Evolutionary conservation across 371 early-diverging fungal species (phyloP).

Genomic region (Circinella umbellata): DNA sequence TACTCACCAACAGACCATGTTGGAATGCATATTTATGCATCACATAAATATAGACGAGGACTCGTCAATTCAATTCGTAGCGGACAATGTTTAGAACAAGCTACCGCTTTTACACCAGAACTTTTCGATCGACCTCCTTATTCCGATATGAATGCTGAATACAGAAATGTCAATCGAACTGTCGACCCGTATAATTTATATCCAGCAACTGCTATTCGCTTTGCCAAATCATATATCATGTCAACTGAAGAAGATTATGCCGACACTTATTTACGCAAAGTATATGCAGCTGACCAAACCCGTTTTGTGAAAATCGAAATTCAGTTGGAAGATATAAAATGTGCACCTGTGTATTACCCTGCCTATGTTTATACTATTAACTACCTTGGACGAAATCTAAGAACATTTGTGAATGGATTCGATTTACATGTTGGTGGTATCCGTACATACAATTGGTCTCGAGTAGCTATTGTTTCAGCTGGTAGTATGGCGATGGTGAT

Average conservation of each 20-base stretch:
- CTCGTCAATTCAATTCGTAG: conserved; percentile 58
- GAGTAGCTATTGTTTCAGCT: conserved; percentile 58
- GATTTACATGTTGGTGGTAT: conserved; percentile 60
- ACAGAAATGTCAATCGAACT: conserved; percentile 31
- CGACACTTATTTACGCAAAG: conserved; percentile 51
- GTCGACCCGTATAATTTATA: conserved; percentile 61
- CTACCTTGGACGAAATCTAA: conserved; percentile 54
- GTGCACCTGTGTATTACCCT: conserved; percentile 65
- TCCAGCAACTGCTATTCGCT: conserved; percentile 57
- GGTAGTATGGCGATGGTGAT: conserved; percentile 45
- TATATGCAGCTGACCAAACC: conserved; percentile 56
- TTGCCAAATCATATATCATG: conserved; percentile 53
- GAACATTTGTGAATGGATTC: conserved; percentile 63
- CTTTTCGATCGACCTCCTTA: conserved; percentile 44
- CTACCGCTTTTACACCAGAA: conserved; percentile 41
- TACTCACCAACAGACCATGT: conserved; percentile 52
- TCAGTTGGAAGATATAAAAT: conserved; percentile 40
- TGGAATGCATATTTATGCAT: conserved; percentile 61
- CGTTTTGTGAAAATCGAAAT: conserved; percentile 57
- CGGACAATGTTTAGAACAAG: conserved; percentile 50
- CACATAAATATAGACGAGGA: conserved; percentile 63
- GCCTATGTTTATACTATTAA: conserved; percentile 56
- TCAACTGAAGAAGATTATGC: conserved; percentile 49
- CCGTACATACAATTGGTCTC: conserved; percentile 58
- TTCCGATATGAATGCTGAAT: conserved; percentile 10